Conservation (phyloP, 345 rosid species). For the Arabis alpina region DNA sequence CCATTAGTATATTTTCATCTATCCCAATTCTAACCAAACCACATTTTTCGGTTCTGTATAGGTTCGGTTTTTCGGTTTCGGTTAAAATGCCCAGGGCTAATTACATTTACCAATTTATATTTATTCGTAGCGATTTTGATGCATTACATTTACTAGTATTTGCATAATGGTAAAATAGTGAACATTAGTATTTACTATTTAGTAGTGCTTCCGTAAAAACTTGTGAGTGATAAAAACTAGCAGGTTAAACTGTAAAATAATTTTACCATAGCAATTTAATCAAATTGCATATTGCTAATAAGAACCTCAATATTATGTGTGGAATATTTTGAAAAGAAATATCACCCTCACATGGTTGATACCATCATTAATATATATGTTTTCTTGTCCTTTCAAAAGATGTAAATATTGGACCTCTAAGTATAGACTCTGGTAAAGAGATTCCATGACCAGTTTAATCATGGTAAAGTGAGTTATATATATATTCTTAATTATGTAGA, state of each 20-base stretch:
- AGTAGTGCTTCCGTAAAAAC: neutral
- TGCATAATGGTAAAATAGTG: neutral
- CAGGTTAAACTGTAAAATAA: neutral
- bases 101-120: too few relatives aligned
- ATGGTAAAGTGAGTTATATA: slow-evolving; percentile 22
- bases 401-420: slow-evolving; percentile 6
- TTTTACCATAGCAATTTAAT: neutral
- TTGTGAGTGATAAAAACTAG: neutral
- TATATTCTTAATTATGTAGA: too few relatives aligned
- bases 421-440: slow-evolving; percentile 17
- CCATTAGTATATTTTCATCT: too few relatives aligned
- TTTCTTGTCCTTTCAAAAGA: slow-evolving; percentile 12
- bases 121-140: neutral
- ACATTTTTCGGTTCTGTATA: too few relatives aligned
- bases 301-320: neutral
- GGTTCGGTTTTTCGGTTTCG: too few relatives aligned
- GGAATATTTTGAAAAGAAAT: neutral
- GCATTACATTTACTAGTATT: neutral
- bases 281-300: neutral
- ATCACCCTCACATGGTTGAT: slow-evolving; percentile 17
- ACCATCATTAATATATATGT: slow-evolving; percentile 2
- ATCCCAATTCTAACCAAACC: too few relatives aligned
- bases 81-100: too few relatives aligned
- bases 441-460: slow-evolving; percentile 32
- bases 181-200: neutral